phyloP scores from a whole-genome alignment of 371 early-diverging fungal genomes.

The Actinomortierella wolfii region DNA sequence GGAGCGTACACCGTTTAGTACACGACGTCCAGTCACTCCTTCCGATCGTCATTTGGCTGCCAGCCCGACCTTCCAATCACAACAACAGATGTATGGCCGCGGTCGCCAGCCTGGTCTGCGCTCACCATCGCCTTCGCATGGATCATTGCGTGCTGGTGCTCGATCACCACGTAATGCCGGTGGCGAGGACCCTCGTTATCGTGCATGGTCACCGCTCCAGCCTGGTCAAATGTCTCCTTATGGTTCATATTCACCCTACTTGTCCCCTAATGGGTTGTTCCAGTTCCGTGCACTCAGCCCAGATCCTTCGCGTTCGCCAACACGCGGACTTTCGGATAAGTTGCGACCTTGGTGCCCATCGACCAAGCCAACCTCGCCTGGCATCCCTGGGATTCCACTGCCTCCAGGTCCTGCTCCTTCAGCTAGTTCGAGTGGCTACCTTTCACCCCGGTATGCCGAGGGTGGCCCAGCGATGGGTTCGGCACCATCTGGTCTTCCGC shows the following conservation, averaged over 20 bases:
- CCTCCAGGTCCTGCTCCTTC: neutral
- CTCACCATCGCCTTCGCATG: constrained; percentile 17
- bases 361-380: constrained; percentile 28
- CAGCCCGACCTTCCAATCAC: constrained; percentile 11
- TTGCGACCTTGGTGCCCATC: constrained; percentile 44
- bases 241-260: constrained; percentile 17
- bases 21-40: constrained; percentile 25
- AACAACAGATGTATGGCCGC: constrained; percentile 27
- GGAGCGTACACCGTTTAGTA: constrained; percentile 34
- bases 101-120: constrained; percentile 27
- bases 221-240: neutral
- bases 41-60: constrained; percentile 18
- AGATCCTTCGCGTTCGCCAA: constrained; percentile 29
- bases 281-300: constrained; percentile 39
- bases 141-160: constrained; percentile 12
- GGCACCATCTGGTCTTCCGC: no score
- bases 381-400: constrained; percentile 40
- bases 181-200: constrained; percentile 13
- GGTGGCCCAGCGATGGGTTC: no score
- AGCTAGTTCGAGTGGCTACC: no score
- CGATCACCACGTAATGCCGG: constrained; percentile 19
- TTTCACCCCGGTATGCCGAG: no score
- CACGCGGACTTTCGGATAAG: constrained; percentile 32
- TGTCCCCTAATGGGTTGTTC: constrained; percentile 16
- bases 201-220: constrained; percentile 44